Percentiles rank a stretch among this genome's conserved stretches.
Evolutionary conservation across 441 rosid genomes (phyloP).

Genomic region (Corymbia calophylla): DNA sequence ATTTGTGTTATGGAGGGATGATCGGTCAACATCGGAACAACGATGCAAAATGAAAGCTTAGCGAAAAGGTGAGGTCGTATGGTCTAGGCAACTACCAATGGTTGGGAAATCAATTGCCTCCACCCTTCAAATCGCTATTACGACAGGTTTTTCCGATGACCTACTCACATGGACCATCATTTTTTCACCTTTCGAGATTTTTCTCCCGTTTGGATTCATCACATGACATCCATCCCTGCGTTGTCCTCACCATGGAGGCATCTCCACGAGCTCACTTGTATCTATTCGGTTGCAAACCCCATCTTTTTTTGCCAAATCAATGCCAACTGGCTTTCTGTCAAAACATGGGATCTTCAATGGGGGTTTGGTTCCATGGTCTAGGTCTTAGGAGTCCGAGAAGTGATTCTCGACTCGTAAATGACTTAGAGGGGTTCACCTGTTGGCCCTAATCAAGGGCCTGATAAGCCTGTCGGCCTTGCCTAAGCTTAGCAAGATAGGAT

Average conservation of each 20-base stretch:
- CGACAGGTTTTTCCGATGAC: neutral
- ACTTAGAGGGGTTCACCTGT: neutral
- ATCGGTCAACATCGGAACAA: constrained; percentile 5
- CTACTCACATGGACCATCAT: constrained; percentile 4
- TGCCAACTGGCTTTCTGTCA: neutral
- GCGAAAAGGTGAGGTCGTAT: neutral
- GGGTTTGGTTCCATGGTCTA: neutral
- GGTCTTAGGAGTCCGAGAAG: neutral
- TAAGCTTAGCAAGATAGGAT: neutral
- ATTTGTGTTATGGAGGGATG: constrained; percentile 1
- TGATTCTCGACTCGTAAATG: too few species aligned
- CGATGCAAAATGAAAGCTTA: neutral
- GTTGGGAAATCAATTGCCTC: constrained; percentile 26
- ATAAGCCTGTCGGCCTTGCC: neutral
- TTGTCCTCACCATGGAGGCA: constrained; percentile 4
- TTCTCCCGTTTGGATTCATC: constrained; percentile 7
- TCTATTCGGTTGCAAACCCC: neutral
- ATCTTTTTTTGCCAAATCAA: neutral
- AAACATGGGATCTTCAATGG: neutral
- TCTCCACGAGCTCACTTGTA: neutral
- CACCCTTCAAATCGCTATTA: neutral
- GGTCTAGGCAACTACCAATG: constrained; percentile 9
- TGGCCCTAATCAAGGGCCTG: neutral
- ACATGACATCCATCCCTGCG: neutral
- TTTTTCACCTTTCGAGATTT: neutral